Base-by-base conservation (phyloP, 257 asterid species). In the Solanum neorickii region DNA sequence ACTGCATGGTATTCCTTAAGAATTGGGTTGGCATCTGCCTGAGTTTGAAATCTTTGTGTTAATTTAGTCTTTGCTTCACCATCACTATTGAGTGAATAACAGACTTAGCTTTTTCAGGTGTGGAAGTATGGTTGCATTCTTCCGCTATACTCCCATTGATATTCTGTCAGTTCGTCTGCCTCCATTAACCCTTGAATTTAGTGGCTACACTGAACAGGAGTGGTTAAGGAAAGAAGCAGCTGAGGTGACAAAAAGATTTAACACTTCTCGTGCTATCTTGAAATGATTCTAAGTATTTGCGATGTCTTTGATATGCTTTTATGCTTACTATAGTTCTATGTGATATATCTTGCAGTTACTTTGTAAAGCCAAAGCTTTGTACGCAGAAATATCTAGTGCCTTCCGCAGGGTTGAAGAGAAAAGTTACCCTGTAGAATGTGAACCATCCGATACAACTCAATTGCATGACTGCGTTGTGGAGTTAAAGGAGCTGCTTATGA, bases 111-210 rank as follows among this genome's bases (percentile, higher is more conserved):
- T 88, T 56, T 82, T 88, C 96, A 97, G 99, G 86, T 96, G 89
- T 73, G 99, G 99, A 66, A 95, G 91, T 92, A 94, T 93, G 96
- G 95, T 97, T 74, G 99, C 98, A 21, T 95, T 93, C 89, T 97
- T 96, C 89, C 94, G 96, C 42, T 97, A 95, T 93, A 95, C 98
- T 82, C 95, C 97, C 68, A 94, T 97, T 88, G 93, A 90, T 88
- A 94, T 95, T 88, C 95, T 93, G 65, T 93, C 97, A 18, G 98
- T 96, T 72, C 86, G 88, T 87, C 93, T 97, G 94, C 98, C 99
- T 8, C 98, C 98, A 83, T 89, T 96, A 37, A 59, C 92, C 87
- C 98, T 96, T 80, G 98, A 95, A 82, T 97, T 97, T 86, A 87
- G 91, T 90, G 92, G 92, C 75, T 91, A 91, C 83, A 90, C 93